These are phyloP conservation scores for Hansenula lynferdii DNA, from an alignment of 1,139 yeast genomes.

Conservation along the genomic window DNA sequence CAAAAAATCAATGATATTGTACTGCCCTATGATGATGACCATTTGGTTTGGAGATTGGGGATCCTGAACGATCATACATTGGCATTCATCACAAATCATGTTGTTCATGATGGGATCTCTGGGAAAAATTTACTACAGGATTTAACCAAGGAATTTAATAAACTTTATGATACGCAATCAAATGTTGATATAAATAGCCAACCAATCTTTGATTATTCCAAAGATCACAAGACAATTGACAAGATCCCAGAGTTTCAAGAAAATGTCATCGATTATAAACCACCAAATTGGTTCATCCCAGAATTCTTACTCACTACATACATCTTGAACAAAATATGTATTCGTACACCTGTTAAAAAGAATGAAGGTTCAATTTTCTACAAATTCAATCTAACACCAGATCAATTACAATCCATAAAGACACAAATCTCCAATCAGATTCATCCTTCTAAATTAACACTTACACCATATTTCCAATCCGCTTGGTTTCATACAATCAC, in stretches of 20 bases:
- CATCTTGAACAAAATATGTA: neutral
- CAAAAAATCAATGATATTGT: neutral
- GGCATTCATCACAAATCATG: neutral
- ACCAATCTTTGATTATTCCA: neutral
- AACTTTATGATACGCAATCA: neutral
- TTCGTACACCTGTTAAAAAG: neutral
- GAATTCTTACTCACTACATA: neutral
- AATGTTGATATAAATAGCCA: neutral
- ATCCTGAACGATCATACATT: neutral
- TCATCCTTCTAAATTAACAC: neutral
- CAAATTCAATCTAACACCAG: neutral
- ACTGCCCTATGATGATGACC: neutral
- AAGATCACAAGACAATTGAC: neutral
- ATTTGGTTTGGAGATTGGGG: neutral
- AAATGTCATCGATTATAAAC: neutral
- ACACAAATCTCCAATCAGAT: neutral
- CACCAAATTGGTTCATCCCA: neutral
- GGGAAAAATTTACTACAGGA: neutral
- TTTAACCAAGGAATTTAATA: neutral
- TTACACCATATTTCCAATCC: neutral
- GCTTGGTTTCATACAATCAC: neutral
- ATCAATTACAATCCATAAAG: neutral
- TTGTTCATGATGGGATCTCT: constrained; percentile 1
- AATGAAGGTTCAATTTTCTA: neutral
- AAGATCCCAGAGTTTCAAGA: neutral